These are phyloP conservation scores for Aureobasidium sp. DNA, from an alignment of 2,329 filamentous ascomycete species.

Conservation along the genomic window DNA sequence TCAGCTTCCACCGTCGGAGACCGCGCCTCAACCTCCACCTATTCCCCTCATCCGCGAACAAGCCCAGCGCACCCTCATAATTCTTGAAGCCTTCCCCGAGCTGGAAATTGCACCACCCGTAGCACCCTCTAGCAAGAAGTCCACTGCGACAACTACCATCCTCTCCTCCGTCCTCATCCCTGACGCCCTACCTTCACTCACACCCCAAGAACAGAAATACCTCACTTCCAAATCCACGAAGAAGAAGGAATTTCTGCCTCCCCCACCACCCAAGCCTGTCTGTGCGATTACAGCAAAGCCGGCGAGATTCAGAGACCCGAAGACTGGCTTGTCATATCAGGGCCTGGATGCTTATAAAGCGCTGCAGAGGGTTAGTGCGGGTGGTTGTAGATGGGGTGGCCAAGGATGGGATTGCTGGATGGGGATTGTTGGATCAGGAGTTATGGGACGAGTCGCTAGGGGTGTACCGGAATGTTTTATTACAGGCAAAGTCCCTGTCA, in stretches of 20 bases:
- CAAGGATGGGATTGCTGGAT: conserved; percentile 74
- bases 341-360: conserved; percentile 75
- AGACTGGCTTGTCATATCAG: conserved; percentile 73
- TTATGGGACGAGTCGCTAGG: conserved; percentile 51
- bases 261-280: conserved; percentile 32
- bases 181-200: conserved; percentile 43
- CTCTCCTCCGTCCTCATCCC: conserved; percentile 51
- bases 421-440: conserved; percentile 45
- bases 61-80: conserved; percentile 28
- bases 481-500: conserved; percentile 11
- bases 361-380: conserved; percentile 64
- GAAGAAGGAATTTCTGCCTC: conserved; percentile 31
- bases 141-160: conserved; percentile 27
- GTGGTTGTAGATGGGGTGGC: conserved; percentile 72
- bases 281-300: conserved; percentile 79
- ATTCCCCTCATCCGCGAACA: conserved; percentile 27
- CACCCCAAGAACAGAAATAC: conserved; percentile 42
- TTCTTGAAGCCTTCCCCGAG: conserved; percentile 28
- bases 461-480: conserved; percentile 75
- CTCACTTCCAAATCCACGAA: conserved; percentile 45
- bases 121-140: neutral
- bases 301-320: conserved; percentile 77
- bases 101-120: conserved; percentile 18
- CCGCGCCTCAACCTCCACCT: conserved; percentile 17
- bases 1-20: neutral